phyloP scores from a whole-genome alignment of 257 asterid genomes.

The Jacaranda copaia region DNA sequence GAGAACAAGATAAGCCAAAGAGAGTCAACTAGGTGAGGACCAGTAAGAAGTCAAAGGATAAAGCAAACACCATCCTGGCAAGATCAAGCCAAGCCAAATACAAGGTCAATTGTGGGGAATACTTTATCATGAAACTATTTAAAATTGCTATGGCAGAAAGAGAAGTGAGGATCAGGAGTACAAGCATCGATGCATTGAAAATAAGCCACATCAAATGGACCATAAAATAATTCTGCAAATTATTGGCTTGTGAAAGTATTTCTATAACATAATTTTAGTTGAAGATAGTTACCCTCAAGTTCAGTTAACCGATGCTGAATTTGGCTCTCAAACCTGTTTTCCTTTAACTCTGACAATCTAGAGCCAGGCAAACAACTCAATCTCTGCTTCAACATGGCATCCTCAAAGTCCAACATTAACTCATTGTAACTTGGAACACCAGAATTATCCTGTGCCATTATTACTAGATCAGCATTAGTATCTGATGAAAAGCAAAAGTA shows the following conservation, averaged over 20 bases:
- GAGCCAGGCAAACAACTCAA: constrained; percentile 68
- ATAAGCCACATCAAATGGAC: constrained; percentile 27
- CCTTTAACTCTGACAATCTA: constrained; percentile 66
- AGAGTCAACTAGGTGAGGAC: too few species aligned
- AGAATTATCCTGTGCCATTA: constrained; percentile 58
- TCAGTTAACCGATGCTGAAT: constrained; percentile 74
- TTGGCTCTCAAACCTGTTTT: constrained; percentile 66
- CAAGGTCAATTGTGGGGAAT: constrained; percentile 1
- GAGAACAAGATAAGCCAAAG: not conserved
- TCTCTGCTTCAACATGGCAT: constrained; percentile 74
- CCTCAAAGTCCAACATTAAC: constrained; percentile 89
- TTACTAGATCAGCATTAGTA: constrained; percentile 21
- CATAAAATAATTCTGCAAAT: constrained; percentile 17
- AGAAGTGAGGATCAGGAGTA: constrained; percentile 15
- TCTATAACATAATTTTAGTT: not conserved
- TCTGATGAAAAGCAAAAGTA: constrained; percentile 3
- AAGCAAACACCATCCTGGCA: not conserved
- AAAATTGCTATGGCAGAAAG: constrained; percentile 15
- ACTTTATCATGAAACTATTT: constrained; percentile 4
- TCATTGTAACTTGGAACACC: constrained; percentile 69
- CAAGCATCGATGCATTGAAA: constrained; percentile 22
- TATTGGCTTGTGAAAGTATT: constrained; percentile 8
- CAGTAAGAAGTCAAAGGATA: too few species aligned
- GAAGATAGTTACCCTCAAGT: constrained; percentile 78
- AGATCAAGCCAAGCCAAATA: not conserved